A percentile compares a stretch with the other conserved stretches of the same genome.
Evolutionary conservation across 768 basidiomycete species (phyloP).

Genomic region (Mycena epipterygia): DNA sequence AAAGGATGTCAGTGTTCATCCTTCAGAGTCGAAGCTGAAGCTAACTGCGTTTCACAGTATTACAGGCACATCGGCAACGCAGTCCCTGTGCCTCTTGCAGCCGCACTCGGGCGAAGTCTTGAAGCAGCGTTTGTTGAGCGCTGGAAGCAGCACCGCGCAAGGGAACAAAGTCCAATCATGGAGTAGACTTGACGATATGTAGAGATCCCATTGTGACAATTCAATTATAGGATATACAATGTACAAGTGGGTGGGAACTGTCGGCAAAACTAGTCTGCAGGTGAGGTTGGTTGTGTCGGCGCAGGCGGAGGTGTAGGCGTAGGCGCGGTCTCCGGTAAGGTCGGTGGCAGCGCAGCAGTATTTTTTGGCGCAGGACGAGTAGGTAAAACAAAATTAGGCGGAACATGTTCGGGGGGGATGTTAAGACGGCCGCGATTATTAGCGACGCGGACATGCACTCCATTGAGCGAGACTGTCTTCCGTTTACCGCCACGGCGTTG

Average conservation of each 20-base stretch:
- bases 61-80: conserved; percentile 86
- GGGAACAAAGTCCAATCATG: not conserved
- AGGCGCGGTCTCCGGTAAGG: too few species aligned
- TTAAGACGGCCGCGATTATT: conserved; percentile 8
- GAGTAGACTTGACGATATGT: not conserved
- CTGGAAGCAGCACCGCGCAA: not conserved
- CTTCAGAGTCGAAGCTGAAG: not conserved
- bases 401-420: conserved; percentile 9
- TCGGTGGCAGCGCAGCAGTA: too few species aligned
- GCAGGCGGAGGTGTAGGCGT: not conserved
- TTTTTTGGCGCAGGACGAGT: not conserved
- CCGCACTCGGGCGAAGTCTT: conserved; percentile 63
- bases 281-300: not conserved
- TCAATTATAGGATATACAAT: too few species aligned
- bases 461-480: conserved; percentile 20
- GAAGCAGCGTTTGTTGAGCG: conserved; percentile 16
- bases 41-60: conserved; percentile 60
- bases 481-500: conserved; percentile 17
- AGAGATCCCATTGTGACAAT: too few species aligned
- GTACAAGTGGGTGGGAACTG: too few species aligned
- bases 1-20: conserved; percentile 63
- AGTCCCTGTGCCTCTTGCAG: conserved; percentile 78
- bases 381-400: not conserved
- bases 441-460: conserved; percentile 11
- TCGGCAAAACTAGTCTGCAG: not conserved